Conservation (phyloP, 2,329 filamentous ascomycete genomes). For the Atkinsonella texensis region DNA sequence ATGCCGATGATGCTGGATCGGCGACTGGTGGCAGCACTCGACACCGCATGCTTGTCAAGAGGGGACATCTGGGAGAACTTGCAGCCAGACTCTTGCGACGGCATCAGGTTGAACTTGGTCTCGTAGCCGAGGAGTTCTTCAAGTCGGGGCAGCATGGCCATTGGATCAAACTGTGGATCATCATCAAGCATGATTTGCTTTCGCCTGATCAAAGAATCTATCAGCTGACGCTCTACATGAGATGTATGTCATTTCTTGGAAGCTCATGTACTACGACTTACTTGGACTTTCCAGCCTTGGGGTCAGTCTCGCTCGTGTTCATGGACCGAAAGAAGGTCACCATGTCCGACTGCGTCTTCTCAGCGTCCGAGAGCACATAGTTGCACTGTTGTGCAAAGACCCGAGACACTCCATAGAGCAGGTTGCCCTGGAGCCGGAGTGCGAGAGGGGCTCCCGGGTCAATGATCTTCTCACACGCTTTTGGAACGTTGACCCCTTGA, state of each 20-base stretch:
- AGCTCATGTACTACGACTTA: conserved; percentile 31
- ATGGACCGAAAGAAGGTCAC: conserved; percentile 50
- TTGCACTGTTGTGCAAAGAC: conserved; percentile 80
- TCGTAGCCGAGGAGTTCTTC: conserved; percentile 24
- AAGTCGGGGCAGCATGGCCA: conserved; percentile 19
- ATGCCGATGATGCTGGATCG: conserved; percentile 17
- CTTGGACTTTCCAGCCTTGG: conserved; percentile 60
- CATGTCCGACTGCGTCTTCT: conserved; percentile 64
- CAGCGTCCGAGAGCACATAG: conserved; percentile 73
- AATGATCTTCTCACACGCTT: conserved; percentile 81
- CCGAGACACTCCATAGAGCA: conserved; percentile 74
- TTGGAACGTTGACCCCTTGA: conserved; percentile 72
- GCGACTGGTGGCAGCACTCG: conserved; percentile 18
- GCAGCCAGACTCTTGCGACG: conserved; percentile 25
- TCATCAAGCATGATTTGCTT: conserved; percentile 68
- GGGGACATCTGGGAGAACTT: conserved; percentile 35
- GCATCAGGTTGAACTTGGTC: conserved; percentile 19
- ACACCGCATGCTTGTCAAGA: conserved; percentile 15
- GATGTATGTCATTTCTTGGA: conserved; percentile 7
- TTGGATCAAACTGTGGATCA: conserved; percentile 59
- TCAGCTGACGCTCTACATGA: not conserved
- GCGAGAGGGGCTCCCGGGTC: conserved; percentile 75
- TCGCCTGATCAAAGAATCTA: conserved; percentile 35
- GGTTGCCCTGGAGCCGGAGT: conserved; percentile 74
- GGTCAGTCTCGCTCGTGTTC: conserved; percentile 48